A percentile compares a stretch with the other conserved stretches of the same genome.
phyloP scores from a whole-genome alignment of 148 eudicot species.

The Rhododendron ferrugineum region DNA sequence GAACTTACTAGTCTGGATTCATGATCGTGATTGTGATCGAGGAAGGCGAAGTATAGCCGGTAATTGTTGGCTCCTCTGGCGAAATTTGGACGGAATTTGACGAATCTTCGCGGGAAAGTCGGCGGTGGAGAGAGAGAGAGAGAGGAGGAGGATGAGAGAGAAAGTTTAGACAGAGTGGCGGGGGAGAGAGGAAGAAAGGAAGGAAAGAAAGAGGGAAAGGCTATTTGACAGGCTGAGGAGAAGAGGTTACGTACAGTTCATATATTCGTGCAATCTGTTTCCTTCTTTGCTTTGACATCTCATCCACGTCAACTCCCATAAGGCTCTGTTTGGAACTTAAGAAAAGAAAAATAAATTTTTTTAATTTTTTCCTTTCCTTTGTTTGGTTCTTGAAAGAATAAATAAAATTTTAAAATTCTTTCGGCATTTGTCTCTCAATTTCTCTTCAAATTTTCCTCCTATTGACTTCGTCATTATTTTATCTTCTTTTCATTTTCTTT shows the following conservation, averaged over 20 bases:
- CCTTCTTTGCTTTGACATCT: neutral
- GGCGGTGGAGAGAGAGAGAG: neutral
- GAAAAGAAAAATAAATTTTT: too few species aligned
- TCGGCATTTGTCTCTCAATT: too few species aligned
- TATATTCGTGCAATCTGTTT: neutral
- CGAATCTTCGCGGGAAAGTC: neutral
- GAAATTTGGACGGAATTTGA: slow-evolving; percentile 1
- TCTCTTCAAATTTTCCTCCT: too few species aligned
- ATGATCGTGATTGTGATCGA: slow-evolving; percentile 6
- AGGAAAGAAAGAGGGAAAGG: neutral
- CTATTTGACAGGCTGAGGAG: neutral
- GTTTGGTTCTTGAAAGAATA: too few species aligned
- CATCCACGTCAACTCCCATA: neutral
- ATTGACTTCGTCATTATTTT: too few species aligned
- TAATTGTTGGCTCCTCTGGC: neutral
- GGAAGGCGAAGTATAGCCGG: neutral
- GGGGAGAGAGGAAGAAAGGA: neutral
- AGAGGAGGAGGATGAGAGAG: neutral
- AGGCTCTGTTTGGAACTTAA: neutral
- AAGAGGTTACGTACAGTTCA: neutral
- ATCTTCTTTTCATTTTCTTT: too few species aligned
- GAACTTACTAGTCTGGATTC: slow-evolving; percentile 29
- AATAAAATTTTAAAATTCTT: too few species aligned
- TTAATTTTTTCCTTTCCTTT: too few species aligned
- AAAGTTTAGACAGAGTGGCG: neutral